Conservation (phyloP, 148 eudicot genomes). For the Rhododendron griersonianum region DNA sequence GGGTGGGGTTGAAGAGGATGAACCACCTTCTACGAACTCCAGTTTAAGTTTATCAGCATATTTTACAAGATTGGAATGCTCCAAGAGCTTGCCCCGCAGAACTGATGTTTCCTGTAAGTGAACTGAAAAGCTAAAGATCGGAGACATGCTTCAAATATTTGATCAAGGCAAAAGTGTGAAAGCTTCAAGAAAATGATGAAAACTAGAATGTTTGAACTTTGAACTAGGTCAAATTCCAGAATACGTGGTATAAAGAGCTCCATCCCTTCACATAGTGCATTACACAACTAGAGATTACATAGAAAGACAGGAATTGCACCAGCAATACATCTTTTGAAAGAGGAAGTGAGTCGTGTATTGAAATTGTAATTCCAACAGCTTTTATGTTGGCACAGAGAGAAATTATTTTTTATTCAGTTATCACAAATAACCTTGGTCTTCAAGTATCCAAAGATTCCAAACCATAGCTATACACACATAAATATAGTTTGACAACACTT, state of each 20-base stretch:
- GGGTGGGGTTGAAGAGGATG: slow-evolving; percentile 42
- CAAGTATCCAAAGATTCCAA: neutral
- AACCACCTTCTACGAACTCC: slow-evolving; percentile 41
- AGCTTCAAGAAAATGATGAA: neutral
- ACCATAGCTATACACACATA: neutral
- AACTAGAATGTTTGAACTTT: neutral
- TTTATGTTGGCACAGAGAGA: neutral
- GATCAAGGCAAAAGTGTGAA: neutral
- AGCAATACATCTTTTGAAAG: neutral
- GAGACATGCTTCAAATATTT: neutral
- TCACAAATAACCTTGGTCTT: neutral
- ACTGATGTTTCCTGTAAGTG: slow-evolving; percentile 64
- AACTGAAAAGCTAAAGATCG: neutral
- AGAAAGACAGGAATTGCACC: neutral
- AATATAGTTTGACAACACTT: neutral
- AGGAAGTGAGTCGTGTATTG: neutral
- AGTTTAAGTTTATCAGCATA: slow-evolving; percentile 57
- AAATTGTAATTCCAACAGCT: neutral
- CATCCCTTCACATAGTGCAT: neutral
- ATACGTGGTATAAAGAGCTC: neutral
- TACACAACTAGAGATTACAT: neutral
- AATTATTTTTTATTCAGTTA: neutral
- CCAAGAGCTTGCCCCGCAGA: slow-evolving; percentile 64
- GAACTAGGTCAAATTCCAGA: neutral
- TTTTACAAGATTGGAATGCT: slow-evolving; percentile 56